These are phyloP conservation scores for Dysphania ambrosioides DNA, from an alignment of 148 eudicot genomes.

Conservation along the genomic window DNA sequence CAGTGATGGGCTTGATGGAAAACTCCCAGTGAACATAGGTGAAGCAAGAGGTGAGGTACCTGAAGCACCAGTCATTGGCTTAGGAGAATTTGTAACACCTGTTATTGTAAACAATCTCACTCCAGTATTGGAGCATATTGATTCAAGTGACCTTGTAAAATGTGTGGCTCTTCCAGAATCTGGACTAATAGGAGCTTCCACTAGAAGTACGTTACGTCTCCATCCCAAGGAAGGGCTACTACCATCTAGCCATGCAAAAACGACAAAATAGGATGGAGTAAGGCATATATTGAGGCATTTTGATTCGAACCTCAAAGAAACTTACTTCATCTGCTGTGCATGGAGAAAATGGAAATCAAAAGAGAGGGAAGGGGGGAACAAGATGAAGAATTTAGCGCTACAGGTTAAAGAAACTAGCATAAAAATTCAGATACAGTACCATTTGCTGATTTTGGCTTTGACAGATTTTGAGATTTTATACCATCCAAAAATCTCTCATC, in stretches of 20 bases:
- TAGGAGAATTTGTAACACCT: slow-evolving; percentile 44
- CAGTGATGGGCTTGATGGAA: slow-evolving; percentile 81
- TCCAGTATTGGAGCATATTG: slow-evolving; percentile 65
- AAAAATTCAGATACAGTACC: slow-evolving; percentile 34
- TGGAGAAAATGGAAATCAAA: not conserved
- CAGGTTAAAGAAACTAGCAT: not conserved
- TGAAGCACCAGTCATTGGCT: slow-evolving; percentile 50
- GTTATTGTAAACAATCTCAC: slow-evolving; percentile 57
- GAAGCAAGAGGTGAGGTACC: slow-evolving; percentile 71
- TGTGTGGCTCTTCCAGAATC: slow-evolving; percentile 89
- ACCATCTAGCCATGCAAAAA: slow-evolving; percentile 41
- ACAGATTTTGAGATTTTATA: slow-evolving; percentile 43
- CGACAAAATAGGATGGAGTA: not conserved
- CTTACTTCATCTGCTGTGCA: not conserved
- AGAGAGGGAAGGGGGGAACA: not conserved
- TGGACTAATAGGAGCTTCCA: slow-evolving; percentile 84
- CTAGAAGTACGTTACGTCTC: slow-evolving; percentile 90
- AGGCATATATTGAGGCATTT: not conserved
- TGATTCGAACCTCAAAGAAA: not conserved
- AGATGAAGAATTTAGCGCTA: not conserved
- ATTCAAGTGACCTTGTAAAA: slow-evolving; percentile 87
- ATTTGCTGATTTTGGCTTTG: slow-evolving; percentile 41
- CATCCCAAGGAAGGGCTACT: slow-evolving; percentile 72
- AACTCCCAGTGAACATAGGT: slow-evolving; percentile 95
- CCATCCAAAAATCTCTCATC: slow-evolving; percentile 56